These are phyloP conservation scores for Vigna radiata DNA, from an alignment of 306 rosid species.

Conservation along the genomic window DNA sequence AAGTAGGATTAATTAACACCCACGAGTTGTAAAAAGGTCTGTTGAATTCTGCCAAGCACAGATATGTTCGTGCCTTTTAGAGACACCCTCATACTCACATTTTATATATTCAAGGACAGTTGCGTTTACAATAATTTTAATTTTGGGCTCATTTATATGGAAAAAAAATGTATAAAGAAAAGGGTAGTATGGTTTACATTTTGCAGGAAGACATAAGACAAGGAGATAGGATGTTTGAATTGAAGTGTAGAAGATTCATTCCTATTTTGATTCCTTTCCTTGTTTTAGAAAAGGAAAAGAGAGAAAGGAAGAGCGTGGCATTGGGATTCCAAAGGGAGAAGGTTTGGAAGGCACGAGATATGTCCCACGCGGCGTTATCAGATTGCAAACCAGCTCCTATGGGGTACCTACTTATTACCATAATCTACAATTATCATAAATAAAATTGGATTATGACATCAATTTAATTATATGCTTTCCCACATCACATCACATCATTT, in stretches of 20 bases:
- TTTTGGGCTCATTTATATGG: neutral
- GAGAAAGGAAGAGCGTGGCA: neutral
- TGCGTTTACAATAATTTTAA: neutral
- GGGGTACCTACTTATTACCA: too few relatives aligned
- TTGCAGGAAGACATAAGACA: slow-evolving; percentile 26
- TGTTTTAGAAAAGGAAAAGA: neutral
- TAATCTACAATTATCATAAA: too few relatives aligned
- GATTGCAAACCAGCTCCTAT: neutral
- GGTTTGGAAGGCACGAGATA: neutral
- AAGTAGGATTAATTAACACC: slow-evolving; percentile 1
- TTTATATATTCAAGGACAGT: neutral
- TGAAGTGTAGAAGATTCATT: slow-evolving; percentile 26
- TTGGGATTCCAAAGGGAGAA: neutral
- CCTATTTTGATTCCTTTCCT: neutral
- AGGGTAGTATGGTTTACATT: neutral
- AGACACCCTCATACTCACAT: slow-evolving; percentile 2
- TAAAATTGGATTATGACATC: neutral
- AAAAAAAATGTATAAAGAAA: neutral
- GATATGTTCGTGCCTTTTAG: slow-evolving; percentile 30
- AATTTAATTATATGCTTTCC: neutral
- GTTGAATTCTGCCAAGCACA: slow-evolving; percentile 20
- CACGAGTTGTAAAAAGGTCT: slow-evolving; percentile 4
- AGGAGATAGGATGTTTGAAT: slow-evolving; percentile 23
- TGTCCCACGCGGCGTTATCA: slow-evolving; percentile 12
- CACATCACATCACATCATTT: neutral